These are phyloP conservation scores for Dactylellina sp. DNA, from an alignment of 2,329 filamentous ascomycete genomes.

Conservation along the genomic window DNA sequence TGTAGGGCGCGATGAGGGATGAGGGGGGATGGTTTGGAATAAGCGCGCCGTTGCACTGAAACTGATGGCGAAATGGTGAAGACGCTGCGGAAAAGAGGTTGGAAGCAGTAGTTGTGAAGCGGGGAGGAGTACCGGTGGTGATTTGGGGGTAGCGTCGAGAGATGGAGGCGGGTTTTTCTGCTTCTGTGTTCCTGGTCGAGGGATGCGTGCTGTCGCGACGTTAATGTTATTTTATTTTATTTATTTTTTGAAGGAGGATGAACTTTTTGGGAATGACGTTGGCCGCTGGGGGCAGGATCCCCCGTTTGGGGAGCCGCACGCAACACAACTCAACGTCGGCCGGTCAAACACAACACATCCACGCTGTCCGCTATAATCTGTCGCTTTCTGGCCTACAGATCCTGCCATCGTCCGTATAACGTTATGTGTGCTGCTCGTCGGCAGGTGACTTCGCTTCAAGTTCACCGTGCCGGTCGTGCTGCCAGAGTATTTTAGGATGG, in stretches of 20 bases:
- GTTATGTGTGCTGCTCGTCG: no score
- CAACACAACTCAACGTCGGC: constrained; percentile 3
- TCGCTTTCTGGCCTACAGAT: not conserved
- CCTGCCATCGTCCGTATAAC: no score
- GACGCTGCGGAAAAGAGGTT: no score
- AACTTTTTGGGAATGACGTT: not conserved
- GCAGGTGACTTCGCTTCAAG: no score
- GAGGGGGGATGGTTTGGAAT: not conserved
- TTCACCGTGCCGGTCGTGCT: no score
- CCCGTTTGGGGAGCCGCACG: not conserved
- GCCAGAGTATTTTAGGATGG: no score
- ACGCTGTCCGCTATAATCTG: not conserved
- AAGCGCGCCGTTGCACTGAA: not conserved
- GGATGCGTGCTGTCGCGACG: not conserved
- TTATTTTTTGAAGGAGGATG: not conserved
- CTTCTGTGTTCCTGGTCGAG: no score
- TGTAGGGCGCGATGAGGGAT: not conserved
- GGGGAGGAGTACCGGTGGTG: no score
- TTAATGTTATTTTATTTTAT: not conserved
- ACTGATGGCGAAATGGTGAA: not conserved
- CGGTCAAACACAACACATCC: constrained; percentile 8
- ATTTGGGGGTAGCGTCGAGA: no score
- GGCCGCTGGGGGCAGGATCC: no score
- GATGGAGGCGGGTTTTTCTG: no score
- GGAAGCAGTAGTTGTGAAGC: no score